Conservation (phyloP, 2,329 filamentous ascomycete genomes). For the Aplosporella prunicola region DNA sequence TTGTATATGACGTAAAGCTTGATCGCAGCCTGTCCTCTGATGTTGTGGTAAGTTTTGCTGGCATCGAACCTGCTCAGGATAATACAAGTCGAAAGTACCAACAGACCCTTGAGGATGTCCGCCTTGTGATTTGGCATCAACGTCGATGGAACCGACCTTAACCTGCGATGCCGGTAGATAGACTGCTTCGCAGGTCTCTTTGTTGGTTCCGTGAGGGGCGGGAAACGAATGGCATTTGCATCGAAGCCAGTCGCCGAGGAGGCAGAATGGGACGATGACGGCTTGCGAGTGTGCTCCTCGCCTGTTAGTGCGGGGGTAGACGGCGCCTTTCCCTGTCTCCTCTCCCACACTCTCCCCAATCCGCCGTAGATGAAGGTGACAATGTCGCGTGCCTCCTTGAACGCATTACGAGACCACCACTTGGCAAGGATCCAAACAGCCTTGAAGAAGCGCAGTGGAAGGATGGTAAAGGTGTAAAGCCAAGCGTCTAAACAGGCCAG, state of each 20-base stretch:
- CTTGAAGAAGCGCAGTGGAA: constrained; percentile 79
- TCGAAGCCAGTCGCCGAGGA: background rate
- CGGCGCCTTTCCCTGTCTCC: constrained; percentile 42
- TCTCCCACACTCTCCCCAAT: constrained; percentile 64
- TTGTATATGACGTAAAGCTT: constrained; percentile 99
- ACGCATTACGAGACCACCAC: constrained; percentile 68
- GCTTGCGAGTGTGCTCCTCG: constrained; percentile 19
- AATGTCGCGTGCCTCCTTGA: constrained; percentile 63
- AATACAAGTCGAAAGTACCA: constrained; percentile 78
- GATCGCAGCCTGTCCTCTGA: constrained; percentile 90
- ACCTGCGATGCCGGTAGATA: constrained; percentile 54
- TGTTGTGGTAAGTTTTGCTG: constrained; percentile 95
- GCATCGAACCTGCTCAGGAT: constrained; percentile 87
- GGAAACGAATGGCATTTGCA: constrained; percentile 17
- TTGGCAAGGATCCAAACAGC: constrained; percentile 65
- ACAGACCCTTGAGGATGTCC: constrained; percentile 79
- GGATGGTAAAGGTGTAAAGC: constrained; percentile 92
- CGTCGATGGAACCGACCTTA: constrained; percentile 75
- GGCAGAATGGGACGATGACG: constrained; percentile 14
- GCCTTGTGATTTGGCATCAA: constrained; percentile 87
- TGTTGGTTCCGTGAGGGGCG: constrained; percentile 20
- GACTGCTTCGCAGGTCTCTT: constrained; percentile 24
- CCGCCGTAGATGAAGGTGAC: constrained; percentile 71
- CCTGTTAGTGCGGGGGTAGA: constrained; percentile 19
- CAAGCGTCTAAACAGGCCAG: constrained; percentile 90